A percentile compares a stretch with the other conserved stretches of the same genome.
Evolutionary conservation across 768 basidiomycete genomes (phyloP).

Genomic region (Suillus subaureus): DNA sequence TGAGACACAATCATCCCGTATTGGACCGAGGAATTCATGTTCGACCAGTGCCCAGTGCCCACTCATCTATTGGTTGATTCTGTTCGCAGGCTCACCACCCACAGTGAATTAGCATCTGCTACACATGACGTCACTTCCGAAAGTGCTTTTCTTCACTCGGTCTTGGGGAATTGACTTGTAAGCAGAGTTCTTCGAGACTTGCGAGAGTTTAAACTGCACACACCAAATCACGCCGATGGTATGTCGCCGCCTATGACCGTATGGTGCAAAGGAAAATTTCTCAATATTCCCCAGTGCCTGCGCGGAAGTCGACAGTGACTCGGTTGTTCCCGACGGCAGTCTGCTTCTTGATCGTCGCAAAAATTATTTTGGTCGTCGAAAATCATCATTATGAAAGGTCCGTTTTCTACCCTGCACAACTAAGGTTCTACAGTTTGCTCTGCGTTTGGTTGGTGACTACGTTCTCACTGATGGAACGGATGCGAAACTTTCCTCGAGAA

Average conservation of each 20-base stretch:
- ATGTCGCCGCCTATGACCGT: background rate
- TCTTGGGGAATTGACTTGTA: background rate
- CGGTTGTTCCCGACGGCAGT: background rate
- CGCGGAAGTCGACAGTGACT: background rate
- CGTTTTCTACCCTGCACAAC: background rate
- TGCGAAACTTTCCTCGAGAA: background rate
- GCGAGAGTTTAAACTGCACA: too few relatives aligned
- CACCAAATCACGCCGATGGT: too few relatives aligned
- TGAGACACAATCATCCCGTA: slow-evolving; percentile 51
- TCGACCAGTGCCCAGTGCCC: background rate
- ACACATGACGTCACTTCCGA: too few relatives aligned
- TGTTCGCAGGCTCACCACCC: background rate
- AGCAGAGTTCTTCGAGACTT: too few relatives aligned
- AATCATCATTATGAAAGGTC: background rate
- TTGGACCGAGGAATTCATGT: background rate
- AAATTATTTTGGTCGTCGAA: background rate
- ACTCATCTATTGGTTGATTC: background rate
- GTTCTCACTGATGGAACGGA: background rate
- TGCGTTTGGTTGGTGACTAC: background rate
- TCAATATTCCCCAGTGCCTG: background rate
- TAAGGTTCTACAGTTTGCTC: background rate
- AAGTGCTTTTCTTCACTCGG: too few relatives aligned
- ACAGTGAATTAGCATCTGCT: too few relatives aligned
- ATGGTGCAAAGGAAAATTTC: background rate
- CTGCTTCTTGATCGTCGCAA: background rate